Evolutionary conservation across 805 yeast species (phyloP), one percentile per base, ranked within the genome.

Genomic region (Suhomyces canberraensis): DNA sequence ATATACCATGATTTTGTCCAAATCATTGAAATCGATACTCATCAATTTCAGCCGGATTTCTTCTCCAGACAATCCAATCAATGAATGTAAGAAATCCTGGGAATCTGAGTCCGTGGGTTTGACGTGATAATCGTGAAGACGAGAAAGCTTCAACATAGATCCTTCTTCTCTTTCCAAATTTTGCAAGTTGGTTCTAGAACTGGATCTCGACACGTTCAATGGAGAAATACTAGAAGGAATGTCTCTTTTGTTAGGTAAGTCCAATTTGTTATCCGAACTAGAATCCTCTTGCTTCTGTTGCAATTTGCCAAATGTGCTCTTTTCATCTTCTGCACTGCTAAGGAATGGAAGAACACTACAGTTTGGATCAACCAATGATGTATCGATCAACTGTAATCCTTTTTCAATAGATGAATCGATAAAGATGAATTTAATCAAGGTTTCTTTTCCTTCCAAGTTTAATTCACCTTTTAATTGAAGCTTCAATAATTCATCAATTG

Each of bases 371-470:
- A 46, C 59, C 26, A 66, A 54, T 1, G 66, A 60, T 18, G 49
- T 48, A 42, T 68, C 73, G 31, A 68, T 60, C 40, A 67, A 54
- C 39, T 66, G 65, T 17, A 75, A 42, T 1, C 77, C 78, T 50
- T 81, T 81, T 29, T 75, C 75, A 37, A 88, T 66, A 8, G 87
- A 80, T 13, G 83, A 76, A 50, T 84, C 89, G 47, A 87, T 66
- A 39, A 82, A 76, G 31, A 82, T 71, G 40, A 86, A 70, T 45
- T 90, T 66, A 21, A 88, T 66, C 28, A 87, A 62, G 14, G 84
- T 73, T 54, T 88, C 95, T 55, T 85, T 84, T 24, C 89, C 95
- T 46, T 81, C 80, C 9, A 77, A 43, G 16, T 75, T 78, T 44
- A 87, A 65, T 42, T 75, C 71, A 26, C 71, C 73, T 24, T 71